A percentile compares a stretch with the other conserved stretches of the same genome.
phyloP scores from a whole-genome alignment of 805 yeast species.

The Cyberlindnera mississippiensis region DNA sequence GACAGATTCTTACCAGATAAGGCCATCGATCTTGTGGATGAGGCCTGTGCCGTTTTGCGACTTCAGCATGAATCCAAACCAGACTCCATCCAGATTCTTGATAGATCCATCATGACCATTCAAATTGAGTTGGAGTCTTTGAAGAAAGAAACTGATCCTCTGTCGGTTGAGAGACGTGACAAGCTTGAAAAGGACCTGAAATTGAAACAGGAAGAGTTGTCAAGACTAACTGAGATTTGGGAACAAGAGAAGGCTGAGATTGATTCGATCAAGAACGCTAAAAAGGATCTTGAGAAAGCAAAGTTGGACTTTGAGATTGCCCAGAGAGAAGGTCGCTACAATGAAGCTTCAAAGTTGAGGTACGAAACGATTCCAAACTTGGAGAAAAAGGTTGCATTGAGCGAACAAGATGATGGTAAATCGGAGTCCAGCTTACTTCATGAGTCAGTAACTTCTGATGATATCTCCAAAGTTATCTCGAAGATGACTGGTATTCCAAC shows the following conservation, averaged over 20 bases:
- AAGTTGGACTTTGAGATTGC: slow-evolving; percentile 76
- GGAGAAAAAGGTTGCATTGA: slow-evolving; percentile 53
- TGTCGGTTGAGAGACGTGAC: slow-evolving; percentile 75
- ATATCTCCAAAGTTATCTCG: slow-evolving; percentile 87
- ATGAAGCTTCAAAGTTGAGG: slow-evolving; percentile 82
- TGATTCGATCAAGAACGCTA: slow-evolving; percentile 73
- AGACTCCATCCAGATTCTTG: slow-evolving; percentile 85
- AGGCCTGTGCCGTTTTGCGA: slow-evolving; percentile 92
- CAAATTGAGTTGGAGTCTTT: slow-evolving; percentile 93
- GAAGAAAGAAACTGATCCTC: slow-evolving; percentile 85
- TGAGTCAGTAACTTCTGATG: slow-evolving; percentile 92
- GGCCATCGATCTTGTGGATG: slow-evolving; percentile 95
- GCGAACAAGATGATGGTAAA: slow-evolving; percentile 32
- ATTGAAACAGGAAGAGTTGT: slow-evolving; percentile 58
- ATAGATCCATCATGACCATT: slow-evolving; percentile 86
- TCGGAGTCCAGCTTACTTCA: slow-evolving; percentile 48
- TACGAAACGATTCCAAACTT: slow-evolving; percentile 83
- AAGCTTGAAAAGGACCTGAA: slow-evolving; percentile 66
- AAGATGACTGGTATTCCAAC: slow-evolving; percentile 96
- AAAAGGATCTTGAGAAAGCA: slow-evolving; percentile 80
- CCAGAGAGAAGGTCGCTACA: slow-evolving; percentile 84
- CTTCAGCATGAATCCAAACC: slow-evolving; percentile 97
- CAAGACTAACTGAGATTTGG: slow-evolving; percentile 79
- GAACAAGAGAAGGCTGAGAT: slow-evolving; percentile 74
- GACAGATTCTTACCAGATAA: slow-evolving; percentile 93